Base-by-base conservation (phyloP, 2,329 filamentous ascomycete species). In the Aspergillus tanneri region DNA sequence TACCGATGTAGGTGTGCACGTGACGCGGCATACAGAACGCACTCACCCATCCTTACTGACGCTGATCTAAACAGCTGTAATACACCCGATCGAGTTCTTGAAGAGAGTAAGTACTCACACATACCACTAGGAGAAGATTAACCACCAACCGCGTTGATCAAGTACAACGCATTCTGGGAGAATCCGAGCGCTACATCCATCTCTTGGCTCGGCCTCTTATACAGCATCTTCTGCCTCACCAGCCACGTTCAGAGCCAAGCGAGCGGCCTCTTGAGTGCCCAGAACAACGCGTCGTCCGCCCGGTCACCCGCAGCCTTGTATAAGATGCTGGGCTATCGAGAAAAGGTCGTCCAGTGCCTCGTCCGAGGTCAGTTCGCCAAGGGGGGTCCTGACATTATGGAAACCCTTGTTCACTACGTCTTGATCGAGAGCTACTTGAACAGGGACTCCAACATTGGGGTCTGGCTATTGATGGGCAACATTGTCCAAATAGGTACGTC, bases 401-500 rank as follows among this genome's bases (percentile, higher is more conserved):
- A 37, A 36, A 44, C 30, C 2, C 30, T 44, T 14, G 19, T 25
- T 4, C 30, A 23, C 30, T 37, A 44, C 14, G n/a, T 37, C 16
- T 22, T 19, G 28, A 18, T 44, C 10, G 42, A 44, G 42, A 16
- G 11, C 21, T 44, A n/a, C 28, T 14, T 44, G 2, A 22, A 18
- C 19, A 25, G 32, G 5, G 28, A 37, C 18, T 23, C 21, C 2
- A 27, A 43, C 3, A 14, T 24, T 36, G 38, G 18, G 6, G 11
- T 42, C 3, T 42, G 30, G 12, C 12, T 43, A 21, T 9, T 43
- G 8, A 19, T 36, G 10, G 30, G 37, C 9, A 37, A 11, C 67
- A 73, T 79, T 24, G 74, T 79, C 6, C 72, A 25, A 24, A 36
- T 36, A 3, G 11, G 34, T 36, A 36, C 34, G 34, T 36, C 34